A percentile compares a stretch with the other conserved stretches of the same genome.
Evolutionary conservation across 225 moss, liverwort and hornwort genomes (phyloP).

Genomic region (Neckera pumila): DNA sequence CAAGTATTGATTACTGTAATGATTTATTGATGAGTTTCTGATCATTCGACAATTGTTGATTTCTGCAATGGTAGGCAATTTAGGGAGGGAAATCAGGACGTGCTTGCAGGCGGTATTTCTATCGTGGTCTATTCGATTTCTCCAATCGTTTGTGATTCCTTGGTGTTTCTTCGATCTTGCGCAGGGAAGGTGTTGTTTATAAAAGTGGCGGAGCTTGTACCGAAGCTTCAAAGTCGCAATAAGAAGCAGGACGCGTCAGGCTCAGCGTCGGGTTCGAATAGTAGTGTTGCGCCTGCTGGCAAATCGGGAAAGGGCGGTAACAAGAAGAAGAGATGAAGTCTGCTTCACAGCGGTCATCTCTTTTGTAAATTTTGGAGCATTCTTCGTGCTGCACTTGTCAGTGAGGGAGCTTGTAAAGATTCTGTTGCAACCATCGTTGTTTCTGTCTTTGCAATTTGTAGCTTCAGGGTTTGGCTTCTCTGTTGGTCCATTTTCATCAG

Average conservation of each 20-base stretch:
- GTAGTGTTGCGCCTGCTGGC: conserved; percentile 10
- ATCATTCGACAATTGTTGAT: not conserved
- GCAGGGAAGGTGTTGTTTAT: conserved; percentile 58
- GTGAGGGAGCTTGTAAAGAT: not conserved
- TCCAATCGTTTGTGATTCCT: not conserved
- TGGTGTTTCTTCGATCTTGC: not conserved
- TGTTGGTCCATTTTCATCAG: not conserved
- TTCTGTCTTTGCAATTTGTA: not conserved
- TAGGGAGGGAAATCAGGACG: not conserved
- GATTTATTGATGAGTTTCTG: not conserved
- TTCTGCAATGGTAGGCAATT: not conserved
- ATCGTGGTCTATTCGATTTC: not conserved
- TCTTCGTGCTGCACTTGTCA: not conserved
- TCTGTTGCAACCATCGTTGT: not conserved
- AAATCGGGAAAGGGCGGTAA: conserved; percentile 63
- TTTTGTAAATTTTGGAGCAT: not conserved
- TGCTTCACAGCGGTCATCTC: not conserved
- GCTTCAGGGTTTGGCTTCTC: not conserved
- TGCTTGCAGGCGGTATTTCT: not conserved
- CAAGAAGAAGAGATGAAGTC: conserved; percentile 45
- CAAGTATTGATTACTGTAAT: not conserved
- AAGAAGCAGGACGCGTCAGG: conserved; percentile 42
- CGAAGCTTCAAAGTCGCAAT: conserved; percentile 58
- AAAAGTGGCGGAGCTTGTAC: conserved; percentile 67
- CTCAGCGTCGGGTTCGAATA: conserved; percentile 27